These are phyloP conservation scores for Delphinella strobiligena DNA, from an alignment of 2,329 filamentous ascomycete species.

Conservation along the genomic window DNA sequence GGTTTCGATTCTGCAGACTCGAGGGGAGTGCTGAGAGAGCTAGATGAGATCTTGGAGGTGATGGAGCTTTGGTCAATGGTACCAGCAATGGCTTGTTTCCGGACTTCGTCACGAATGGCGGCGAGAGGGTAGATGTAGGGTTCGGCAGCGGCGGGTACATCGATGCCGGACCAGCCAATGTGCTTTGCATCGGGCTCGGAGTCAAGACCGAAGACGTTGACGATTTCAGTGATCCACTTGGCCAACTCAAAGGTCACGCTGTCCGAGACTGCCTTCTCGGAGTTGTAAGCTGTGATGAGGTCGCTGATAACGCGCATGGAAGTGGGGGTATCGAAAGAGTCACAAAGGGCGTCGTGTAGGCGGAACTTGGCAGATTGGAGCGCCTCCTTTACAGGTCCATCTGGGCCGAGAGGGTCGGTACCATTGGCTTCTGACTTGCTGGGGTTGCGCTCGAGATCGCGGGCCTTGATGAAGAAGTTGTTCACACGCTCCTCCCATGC, in stretches of 20 bases:
- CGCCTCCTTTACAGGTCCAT: conserved; percentile 23
- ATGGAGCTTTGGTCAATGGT: conserved; percentile 27
- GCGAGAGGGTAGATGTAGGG: conserved; percentile 50
- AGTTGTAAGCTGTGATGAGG: conserved; percentile 67
- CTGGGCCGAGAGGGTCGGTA: conserved; percentile 10
- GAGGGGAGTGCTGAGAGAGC: conserved; percentile 12
- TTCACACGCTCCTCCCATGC: conserved; percentile 73
- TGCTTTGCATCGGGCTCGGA: conserved; percentile 32
- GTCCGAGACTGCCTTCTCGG: conserved; percentile 33
- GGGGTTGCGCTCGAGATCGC: conserved; percentile 29
- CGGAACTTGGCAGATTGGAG: conserved; percentile 42
- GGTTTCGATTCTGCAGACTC: conserved; percentile 15
- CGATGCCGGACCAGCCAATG: conserved; percentile 55
- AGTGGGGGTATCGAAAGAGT: conserved; percentile 77
- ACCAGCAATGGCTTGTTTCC: conserved; percentile 42
- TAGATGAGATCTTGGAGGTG: conserved; percentile 12
- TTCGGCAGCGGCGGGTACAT: conserved; percentile 47
- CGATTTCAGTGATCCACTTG: conserved; percentile 70
- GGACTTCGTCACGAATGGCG: conserved; percentile 44
- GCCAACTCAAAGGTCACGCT: conserved; percentile 45
- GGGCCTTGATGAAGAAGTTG: conserved; percentile 52
- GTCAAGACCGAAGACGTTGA: conserved; percentile 75
- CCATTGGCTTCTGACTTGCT: conserved; percentile 10
- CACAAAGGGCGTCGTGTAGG: conserved; percentile 56
- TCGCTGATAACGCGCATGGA: conserved; percentile 70